Percentiles rank a stretch among this genome's conserved stretches.
Evolutionary conservation across 2,329 filamentous ascomycete genomes (phyloP).

Genomic region (Scedosporium dehoogii): DNA sequence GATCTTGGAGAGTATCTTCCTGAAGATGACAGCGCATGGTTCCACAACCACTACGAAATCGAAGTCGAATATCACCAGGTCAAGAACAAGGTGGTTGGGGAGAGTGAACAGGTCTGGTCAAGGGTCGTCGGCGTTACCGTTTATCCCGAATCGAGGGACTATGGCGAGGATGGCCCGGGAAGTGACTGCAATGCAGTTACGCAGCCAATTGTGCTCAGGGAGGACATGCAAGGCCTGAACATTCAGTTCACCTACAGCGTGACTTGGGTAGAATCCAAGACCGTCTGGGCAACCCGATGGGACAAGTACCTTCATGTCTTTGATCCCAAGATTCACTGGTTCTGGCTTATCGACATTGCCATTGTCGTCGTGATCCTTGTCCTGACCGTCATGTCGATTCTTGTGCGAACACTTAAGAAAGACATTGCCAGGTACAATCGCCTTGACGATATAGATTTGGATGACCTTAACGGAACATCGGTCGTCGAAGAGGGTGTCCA

Average conservation of each 20-base stretch:
- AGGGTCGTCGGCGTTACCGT: slow-evolving; percentile 90
- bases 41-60: slow-evolving; percentile 97
- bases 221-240: slow-evolving; percentile 38
- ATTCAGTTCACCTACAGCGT: slow-evolving; percentile 91
- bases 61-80: slow-evolving; percentile 85
- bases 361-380: slow-evolving; percentile 90
- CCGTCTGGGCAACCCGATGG: slow-evolving; percentile 94
- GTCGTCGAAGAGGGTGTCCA: slow-evolving; percentile 83
- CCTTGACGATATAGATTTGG: slow-evolving; percentile 79
- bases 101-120: slow-evolving; percentile 48
- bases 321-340: slow-evolving; percentile 98
- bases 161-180: slow-evolving; percentile 33
- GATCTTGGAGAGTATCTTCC: slow-evolving; percentile 50
- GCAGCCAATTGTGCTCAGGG: slow-evolving; percentile 52
- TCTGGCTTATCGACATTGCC: slow-evolving; percentile 91
- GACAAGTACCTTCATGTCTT: slow-evolving; percentile 98
- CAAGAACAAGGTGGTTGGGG: slow-evolving; percentile 27
- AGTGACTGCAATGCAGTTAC: slow-evolving; percentile 54
- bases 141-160: slow-evolving; percentile 63
- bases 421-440: slow-evolving; percentile 97
- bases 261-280: slow-evolving; percentile 73
- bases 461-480: slow-evolving; percentile 74
- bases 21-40: slow-evolving; percentile 44
- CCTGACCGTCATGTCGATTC: slow-evolving; percentile 84
- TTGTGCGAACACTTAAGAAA: slow-evolving; percentile 80